Evolutionary conservation across 495 filamentous ascomycete species (phyloP).

Genomic region (Parathielavia hyrcaniae): DNA sequence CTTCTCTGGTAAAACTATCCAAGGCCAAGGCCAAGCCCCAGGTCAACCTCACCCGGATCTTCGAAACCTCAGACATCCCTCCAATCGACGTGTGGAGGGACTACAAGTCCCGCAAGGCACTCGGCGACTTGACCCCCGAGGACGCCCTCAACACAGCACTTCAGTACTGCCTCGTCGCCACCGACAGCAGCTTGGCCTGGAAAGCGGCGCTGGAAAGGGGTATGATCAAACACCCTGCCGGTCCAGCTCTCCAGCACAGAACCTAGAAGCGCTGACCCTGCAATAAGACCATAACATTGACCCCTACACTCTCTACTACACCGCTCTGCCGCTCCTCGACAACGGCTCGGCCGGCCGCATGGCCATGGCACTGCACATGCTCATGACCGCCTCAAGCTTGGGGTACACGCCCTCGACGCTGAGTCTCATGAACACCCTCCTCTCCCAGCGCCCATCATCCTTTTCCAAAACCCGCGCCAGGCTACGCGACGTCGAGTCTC

Average conservation of each 20-base stretch:
- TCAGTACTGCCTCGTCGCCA: conserved; percentile 26
- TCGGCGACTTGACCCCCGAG: conserved; percentile 23
- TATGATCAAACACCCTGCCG: neutral
- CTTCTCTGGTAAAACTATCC: neutral
- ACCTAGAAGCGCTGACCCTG: conserved; percentile 7
- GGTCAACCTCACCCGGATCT: neutral
- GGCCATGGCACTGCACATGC: conserved; percentile 23
- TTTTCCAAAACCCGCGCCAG: neutral
- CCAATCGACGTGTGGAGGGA: conserved; percentile 23
- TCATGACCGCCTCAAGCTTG: conserved; percentile 23
- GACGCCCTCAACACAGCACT: conserved; percentile 21
- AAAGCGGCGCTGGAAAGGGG: conserved; percentile 18
- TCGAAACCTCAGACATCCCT: conserved; percentile 15
- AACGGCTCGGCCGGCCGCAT: neutral
- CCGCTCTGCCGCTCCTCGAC: conserved; percentile 17
- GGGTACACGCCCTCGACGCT: conserved; percentile 28
- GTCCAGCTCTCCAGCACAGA: neutral
- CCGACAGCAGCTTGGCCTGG: conserved; percentile 10
- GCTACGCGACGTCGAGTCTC: conserved; percentile 1
- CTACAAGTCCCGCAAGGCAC: neutral
- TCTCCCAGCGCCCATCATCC: no score
- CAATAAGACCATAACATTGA: conserved; percentile 26
- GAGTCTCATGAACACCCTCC: conserved; percentile 14
- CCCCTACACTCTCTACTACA: conserved; percentile 24
- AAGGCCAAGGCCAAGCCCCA: no score